Evolutionary conservation across 345 rosid genomes (phyloP).

Genomic region (Eucalyptus globulus): DNA sequence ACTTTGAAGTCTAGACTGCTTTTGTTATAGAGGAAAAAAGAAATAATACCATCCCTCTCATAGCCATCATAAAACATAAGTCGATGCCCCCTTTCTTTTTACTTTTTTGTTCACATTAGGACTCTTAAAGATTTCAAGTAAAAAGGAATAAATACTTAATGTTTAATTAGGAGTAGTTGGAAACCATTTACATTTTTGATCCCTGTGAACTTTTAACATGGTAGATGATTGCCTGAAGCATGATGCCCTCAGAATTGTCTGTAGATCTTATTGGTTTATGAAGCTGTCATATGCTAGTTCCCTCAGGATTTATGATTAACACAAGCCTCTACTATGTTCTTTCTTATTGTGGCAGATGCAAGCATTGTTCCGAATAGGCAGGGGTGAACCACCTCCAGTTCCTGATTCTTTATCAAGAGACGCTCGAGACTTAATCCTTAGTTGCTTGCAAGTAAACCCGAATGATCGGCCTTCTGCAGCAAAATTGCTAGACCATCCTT

Average conservation of each 20-base stretch:
- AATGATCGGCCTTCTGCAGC: neutral
- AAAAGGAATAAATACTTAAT: neutral
- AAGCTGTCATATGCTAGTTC: neutral
- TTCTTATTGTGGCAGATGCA: neutral
- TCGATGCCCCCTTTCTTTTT: neutral
- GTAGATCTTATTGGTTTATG: neutral
- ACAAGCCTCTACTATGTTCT: neutral
- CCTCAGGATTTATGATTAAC: neutral
- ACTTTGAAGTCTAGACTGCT: neutral
- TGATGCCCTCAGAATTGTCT: neutral
- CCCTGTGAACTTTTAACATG: neutral
- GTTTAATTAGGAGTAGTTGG: neutral
- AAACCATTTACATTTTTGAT: neutral
- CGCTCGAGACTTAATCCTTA: neutral
- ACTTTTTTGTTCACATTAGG: neutral
- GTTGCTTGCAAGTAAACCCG: constrained; percentile 2
- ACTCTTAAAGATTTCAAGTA: neutral
- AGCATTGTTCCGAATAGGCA: neutral
- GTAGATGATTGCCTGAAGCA: neutral
- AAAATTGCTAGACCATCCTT: neutral
- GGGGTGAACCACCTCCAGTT: neutral
- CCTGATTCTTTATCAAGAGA: neutral
- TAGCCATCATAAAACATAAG: neutral
- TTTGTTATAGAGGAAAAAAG: neutral
- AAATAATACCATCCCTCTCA: neutral